phyloP scores from a whole-genome alignment of 495 filamentous ascomycete genomes.

The Opeltia flavorubescens region DNA sequence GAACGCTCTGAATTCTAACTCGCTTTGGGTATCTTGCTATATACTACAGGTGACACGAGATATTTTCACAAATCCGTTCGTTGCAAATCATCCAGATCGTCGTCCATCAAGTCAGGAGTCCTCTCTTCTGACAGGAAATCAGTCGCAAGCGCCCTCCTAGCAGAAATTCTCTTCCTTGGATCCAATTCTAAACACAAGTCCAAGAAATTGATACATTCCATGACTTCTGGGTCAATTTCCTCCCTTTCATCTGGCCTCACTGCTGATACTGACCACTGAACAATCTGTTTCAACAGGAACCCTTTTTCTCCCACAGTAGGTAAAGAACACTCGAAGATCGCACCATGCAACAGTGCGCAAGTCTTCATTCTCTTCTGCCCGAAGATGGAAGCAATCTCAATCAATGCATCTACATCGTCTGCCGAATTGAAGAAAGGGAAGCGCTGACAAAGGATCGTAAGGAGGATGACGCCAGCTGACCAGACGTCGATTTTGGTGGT shows the following conservation, averaged over 20 bases:
- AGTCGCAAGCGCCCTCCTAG: slow-evolving; percentile 44
- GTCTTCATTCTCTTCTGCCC: slow-evolving; percentile 69
- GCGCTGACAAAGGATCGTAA: slow-evolving; percentile 76
- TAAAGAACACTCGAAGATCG: slow-evolving; percentile 79
- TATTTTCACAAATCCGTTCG: neutral
- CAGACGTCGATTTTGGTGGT: slow-evolving; percentile 95
- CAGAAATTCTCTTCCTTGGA: slow-evolving; percentile 54
- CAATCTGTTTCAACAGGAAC: slow-evolving; percentile 78
- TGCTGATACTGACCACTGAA: slow-evolving; percentile 73
- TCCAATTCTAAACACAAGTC: slow-evolving; percentile 58
- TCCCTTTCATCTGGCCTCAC: slow-evolving; percentile 30
- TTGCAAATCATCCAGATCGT: slow-evolving; percentile 35
- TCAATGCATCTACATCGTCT: slow-evolving; percentile 91
- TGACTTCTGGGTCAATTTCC: slow-evolving; percentile 42
- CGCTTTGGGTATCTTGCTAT: neutral
- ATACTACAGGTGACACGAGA: no score
- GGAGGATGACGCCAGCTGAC: slow-evolving; percentile 86
- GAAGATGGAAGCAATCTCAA: slow-evolving; percentile 93
- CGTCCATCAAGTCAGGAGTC: slow-evolving; percentile 20
- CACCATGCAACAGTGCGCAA: slow-evolving; percentile 70
- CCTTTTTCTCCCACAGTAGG: slow-evolving; percentile 77
- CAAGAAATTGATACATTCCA: slow-evolving; percentile 51
- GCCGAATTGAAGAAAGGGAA: slow-evolving; percentile 98
- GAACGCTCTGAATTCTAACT: neutral
- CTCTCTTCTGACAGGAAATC: slow-evolving; percentile 13